Evolutionary conservation across 1,284 basidiomycete species (phyloP).

Genomic region (Sporisorium iseilematis-ciliati): DNA sequence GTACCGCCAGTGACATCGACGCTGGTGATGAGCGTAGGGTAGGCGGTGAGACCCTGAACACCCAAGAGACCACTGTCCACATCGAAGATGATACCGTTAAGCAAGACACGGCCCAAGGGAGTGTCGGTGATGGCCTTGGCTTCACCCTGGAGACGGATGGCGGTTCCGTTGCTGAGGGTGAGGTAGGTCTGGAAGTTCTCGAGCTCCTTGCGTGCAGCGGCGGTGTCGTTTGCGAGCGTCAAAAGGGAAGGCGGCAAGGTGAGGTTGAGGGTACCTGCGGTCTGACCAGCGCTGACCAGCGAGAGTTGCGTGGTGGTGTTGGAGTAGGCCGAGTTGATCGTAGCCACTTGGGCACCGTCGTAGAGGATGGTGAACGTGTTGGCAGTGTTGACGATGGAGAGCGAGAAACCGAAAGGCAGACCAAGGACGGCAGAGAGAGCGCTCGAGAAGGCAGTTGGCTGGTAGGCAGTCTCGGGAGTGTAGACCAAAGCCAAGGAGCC

Average conservation of each 20-base stretch:
- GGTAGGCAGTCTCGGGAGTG: slow-evolving; percentile 75
- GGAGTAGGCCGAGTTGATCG: slow-evolving; percentile 57
- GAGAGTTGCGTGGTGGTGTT: slow-evolving; percentile 44
- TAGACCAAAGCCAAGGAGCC: slow-evolving; percentile 77
- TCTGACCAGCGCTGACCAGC: slow-evolving; percentile 73
- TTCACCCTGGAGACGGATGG: slow-evolving; percentile 77
- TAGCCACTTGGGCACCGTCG: slow-evolving; percentile 75
- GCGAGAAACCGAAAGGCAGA: slow-evolving; percentile 81
- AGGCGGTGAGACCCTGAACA: slow-evolving; percentile 76
- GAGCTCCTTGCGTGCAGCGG: slow-evolving; percentile 70
- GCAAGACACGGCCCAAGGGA: slow-evolving; percentile 77
- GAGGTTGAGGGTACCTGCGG: slow-evolving; percentile 78
- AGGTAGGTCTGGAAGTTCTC: slow-evolving; percentile 69
- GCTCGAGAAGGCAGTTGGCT: slow-evolving; percentile 75
- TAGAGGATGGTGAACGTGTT: slow-evolving; percentile 76
- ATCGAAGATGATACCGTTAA: slow-evolving; percentile 82
- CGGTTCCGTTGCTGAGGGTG: slow-evolving; percentile 72
- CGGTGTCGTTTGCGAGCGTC: slow-evolving; percentile 73
- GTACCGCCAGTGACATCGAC: slow-evolving; percentile 82
- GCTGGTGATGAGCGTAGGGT: slow-evolving; percentile 74
- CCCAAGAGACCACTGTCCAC: slow-evolving; percentile 79
- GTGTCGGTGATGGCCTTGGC: slow-evolving; percentile 78
- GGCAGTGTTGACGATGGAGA: slow-evolving; percentile 77
- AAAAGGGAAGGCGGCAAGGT: slow-evolving; percentile 76
- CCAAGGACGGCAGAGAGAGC: slow-evolving; percentile 76